Percentiles rank a stretch among this genome's conserved stretches.
These are phyloP conservation scores for Theileria luwenshuni DNA, from an alignment of 169 alveolate genomes.

Conservation along the genomic window DNA sequence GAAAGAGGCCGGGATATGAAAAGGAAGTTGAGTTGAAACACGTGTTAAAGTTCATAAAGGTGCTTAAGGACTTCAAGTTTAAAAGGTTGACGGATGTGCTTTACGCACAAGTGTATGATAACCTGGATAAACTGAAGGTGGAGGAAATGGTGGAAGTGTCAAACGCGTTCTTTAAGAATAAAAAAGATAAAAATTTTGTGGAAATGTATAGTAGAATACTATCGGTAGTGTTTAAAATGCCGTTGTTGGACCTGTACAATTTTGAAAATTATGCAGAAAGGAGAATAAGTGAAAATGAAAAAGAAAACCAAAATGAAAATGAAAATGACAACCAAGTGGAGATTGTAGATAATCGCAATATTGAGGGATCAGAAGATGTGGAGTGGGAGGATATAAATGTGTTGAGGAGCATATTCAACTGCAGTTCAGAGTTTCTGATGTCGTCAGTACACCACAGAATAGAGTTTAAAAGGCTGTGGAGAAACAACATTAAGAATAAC, in stretches of 20 bases:
- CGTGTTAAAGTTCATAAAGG: background rate
- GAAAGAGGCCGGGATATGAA: constrained; percentile 18
- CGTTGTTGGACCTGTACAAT: constrained; percentile 9
- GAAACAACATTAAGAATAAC: constrained; percentile 22
- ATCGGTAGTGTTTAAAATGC: constrained; percentile 28
- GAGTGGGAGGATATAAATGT: constrained; percentile 8
- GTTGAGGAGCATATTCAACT: constrained; percentile 28
- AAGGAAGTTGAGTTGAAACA: background rate
- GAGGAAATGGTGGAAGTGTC: constrained; percentile 12
- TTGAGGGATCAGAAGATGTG: too few relatives aligned
- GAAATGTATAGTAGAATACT: constrained; percentile 35
- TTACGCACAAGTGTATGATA: constrained; percentile 38
- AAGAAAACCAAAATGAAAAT: background rate
- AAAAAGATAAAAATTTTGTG: constrained; percentile 52
- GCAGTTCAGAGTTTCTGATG: constrained; percentile 53
- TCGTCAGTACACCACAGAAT: constrained; percentile 59
- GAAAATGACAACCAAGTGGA: background rate
- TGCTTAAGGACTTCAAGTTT: constrained; percentile 6
- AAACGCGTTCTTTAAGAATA: constrained; percentile 25
- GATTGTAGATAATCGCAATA: background rate
- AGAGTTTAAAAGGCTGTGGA: constrained; percentile 65
- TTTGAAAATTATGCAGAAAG: constrained; percentile 34
- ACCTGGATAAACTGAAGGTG: constrained; percentile 7
- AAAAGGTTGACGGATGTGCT: constrained; percentile 45
- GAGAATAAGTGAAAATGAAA: background rate